Base-by-base conservation (phyloP, 345 rosid species). In the Mallotus nudiflorus region DNA sequence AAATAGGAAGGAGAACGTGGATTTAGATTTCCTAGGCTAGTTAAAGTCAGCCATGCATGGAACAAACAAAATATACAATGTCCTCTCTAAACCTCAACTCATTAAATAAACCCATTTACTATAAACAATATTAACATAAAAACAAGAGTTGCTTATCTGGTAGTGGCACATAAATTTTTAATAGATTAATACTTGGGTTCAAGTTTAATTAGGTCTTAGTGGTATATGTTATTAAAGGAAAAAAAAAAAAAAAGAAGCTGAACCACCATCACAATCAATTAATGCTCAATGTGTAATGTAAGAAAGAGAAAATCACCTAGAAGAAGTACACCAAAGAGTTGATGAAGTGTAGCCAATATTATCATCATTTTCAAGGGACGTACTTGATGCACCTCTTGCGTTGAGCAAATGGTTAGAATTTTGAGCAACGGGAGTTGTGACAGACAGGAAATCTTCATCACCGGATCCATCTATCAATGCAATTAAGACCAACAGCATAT, bases 401-500 rank as follows among this genome's bases (percentile, higher is more conserved):
- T 61, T 48, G 28, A 52, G 49, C 31, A 76, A 65, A 62, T 54
- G 27, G 62, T 27, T 72, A 15, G 58, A 70, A 20, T 56, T 67
- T 31, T 54, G 54, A 45, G 13, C 69, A 37, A 52, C 18, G 22
- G 71, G 66, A 49, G 62, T 68, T 60, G 66, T 55, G 58, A 65
- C 63, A 58, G 65, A 27, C 51, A 72, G 14, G 44, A 70, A 73
- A 53, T 83, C 86, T 76, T 85, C 89, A 12, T 83, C 85, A 14
- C 84, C 84, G 6, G 82, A 85, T 73, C 86, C 85, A 70, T 83
- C 83, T 78, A 65, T 51, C n/a, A 31, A 42, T 6, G 2, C 9
- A 39, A 42, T 27, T 56, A 65, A 57, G 16, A 14, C 37, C 37
- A 33, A 42, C 9, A 12, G 13, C 46, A 42, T 42, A 8, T 42